Evolutionary conservation across 192 early-diverging fungal species (phyloP).

Genomic region (Paraglomus brasilianum): DNA sequence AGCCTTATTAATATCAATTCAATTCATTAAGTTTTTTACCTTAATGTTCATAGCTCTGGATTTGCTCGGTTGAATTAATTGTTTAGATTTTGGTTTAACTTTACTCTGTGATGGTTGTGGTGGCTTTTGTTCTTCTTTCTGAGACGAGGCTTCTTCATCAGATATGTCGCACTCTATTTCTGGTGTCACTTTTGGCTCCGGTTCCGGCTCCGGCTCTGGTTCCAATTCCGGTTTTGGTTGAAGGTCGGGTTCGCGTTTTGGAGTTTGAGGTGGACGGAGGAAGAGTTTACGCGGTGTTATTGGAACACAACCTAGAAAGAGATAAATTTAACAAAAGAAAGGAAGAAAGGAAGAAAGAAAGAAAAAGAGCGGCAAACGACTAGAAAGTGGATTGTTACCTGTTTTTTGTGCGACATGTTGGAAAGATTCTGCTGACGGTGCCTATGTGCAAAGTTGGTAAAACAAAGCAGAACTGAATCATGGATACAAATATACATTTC

Average conservation of each 20-base stretch:
- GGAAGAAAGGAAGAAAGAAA: not conserved
- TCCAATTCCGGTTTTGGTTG: too few relatives aligned
- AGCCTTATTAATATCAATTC: not conserved
- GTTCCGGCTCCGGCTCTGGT: too few relatives aligned
- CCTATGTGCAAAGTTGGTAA: not conserved
- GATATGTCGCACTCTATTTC: too few relatives aligned
- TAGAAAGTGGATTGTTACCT: not conserved
- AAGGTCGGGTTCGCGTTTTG: too few relatives aligned
- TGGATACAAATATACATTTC: not conserved
- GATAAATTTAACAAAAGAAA: too few relatives aligned
- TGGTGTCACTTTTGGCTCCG: too few relatives aligned
- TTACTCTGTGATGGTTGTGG: not conserved
- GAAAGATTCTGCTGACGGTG: conserved; percentile 22
- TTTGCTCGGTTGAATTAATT: not conserved
- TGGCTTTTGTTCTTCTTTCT: too few relatives aligned
- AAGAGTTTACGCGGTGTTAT: too few relatives aligned
- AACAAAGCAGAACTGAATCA: not conserved
- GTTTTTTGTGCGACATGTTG: not conserved
- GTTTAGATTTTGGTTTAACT: not conserved
- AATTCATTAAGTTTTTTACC: not conserved
- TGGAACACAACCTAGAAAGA: too few relatives aligned
- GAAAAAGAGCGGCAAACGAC: not conserved
- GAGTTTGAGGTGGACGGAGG: too few relatives aligned
- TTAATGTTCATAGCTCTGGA: not conserved
- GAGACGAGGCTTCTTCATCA: too few relatives aligned